These are phyloP conservation scores for Haematococcus lacustris DNA, from an alignment of 139 green algal species.

Conservation along the genomic window DNA sequence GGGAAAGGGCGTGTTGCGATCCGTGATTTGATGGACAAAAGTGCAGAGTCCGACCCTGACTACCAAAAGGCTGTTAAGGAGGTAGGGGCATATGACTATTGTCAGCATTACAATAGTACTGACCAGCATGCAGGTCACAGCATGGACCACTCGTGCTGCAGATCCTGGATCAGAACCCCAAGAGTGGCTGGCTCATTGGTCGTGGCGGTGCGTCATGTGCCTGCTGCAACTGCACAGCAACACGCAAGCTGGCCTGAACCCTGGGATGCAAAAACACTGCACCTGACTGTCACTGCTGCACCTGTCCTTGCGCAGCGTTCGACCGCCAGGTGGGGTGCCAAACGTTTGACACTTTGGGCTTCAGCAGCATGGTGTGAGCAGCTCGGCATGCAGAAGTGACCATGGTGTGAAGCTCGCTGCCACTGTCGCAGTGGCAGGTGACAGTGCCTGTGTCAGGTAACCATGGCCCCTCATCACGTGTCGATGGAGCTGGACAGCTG, in stretches of 20 bases:
- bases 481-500: too few relatives aligned
- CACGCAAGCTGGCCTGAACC: background rate
- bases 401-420: background rate
- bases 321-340: background rate
- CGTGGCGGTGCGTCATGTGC: background rate
- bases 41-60: constrained; percentile 3
- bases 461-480: too few relatives aligned
- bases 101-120: background rate
- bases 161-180: background rate
- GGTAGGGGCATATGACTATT: background rate
- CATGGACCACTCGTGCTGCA: background rate
- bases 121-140: background rate
- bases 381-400: background rate
- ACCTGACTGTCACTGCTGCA: background rate
- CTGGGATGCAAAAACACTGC: background rate
- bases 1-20: background rate
- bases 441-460: background rate
- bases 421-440: too few relatives aligned
- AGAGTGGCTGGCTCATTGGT: background rate
- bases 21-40: background rate
- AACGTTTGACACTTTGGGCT: background rate
- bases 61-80: constrained; percentile 11
- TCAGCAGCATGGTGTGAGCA: background rate
- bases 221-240: background rate
- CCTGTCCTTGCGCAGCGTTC: background rate